Base-by-base conservation (phyloP, 1,284 basidiomycete species). In the Ustilago crameri region DNA sequence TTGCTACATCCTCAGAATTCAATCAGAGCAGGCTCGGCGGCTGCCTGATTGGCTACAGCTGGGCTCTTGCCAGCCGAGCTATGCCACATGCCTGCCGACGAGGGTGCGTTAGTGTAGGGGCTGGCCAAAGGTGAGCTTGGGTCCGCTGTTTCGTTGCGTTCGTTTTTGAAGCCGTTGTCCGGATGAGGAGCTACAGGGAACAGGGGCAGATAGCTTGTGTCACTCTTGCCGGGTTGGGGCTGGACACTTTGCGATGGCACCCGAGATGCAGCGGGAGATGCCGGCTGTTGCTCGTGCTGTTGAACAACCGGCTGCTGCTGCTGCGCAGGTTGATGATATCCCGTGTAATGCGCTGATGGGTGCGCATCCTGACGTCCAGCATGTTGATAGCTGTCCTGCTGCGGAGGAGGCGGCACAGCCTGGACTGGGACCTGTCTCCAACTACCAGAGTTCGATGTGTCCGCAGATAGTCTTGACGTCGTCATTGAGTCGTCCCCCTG, bases 1-100 rank as follows among this genome's bases (percentile, higher is more conserved):
- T n/a, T 8, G 9, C 5, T 5, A 17, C 35, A 14, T 37, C n/a
- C 9, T 37, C 26, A 74, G 55, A 74, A 66, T 51, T 74, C 61
- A 42, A 74, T 74, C 66, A 74, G 47, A n/a, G 66, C 65, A 41
- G 63, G 47, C 51, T 74, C 71, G 22, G 51, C 32, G 22, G 53
- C 62, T 0, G 53, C 35, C n/a, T 55, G 43, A 15, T 57, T 48
- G 10, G 45, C 30, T 8, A n/a, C 44, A 4, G 42, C 44, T 17
- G 44, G 44, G 30, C 64, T 57, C 49, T 60, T 68, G 57, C 49
- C 55, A 7, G 64, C 56, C 10, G 65, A 56, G 42, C 49, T 62
- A 44, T 72, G 69, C 69, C 69, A 72, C 69, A 72, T 72, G n/a
- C 63, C 69, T 35, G 70, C 61, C 48, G 70, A 73, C 18, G 65